Conservation (phyloP, 768 basidiomycete genomes). For the Lyophyllum shimeji region DNA sequence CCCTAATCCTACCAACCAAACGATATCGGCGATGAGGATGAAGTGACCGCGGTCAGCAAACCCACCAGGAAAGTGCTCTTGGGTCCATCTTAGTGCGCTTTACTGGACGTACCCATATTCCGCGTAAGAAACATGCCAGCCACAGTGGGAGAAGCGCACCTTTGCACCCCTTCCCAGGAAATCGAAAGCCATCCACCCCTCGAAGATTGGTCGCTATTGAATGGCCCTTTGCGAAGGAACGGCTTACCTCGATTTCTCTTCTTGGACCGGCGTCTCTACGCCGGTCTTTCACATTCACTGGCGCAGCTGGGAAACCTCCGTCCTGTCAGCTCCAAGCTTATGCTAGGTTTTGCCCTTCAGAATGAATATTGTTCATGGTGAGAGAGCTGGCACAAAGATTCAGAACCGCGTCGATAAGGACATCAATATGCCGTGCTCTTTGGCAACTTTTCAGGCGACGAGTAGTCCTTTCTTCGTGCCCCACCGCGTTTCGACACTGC, state of each 20-base stretch:
- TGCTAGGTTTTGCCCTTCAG: conserved; percentile 44
- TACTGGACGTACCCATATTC: conserved; percentile 44
- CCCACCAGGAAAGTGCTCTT: conserved; percentile 78
- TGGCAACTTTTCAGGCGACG: conserved; percentile 65
- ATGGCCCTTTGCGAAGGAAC: not conserved
- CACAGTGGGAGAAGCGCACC: conserved; percentile 34
- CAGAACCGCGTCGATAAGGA: conserved; percentile 85
- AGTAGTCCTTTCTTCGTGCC: conserved; percentile 82
- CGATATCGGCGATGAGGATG: not conserved
- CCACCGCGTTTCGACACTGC: conserved; percentile 74
- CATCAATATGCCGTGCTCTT: conserved; percentile 63
- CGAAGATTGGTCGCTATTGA: not conserved
- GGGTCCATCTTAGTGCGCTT: conserved; percentile 69
- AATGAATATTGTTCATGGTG: conserved; percentile 6
- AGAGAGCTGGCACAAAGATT: conserved; percentile 52
- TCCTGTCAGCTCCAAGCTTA: conserved; percentile 81
- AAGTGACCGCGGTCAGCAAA: not conserved
- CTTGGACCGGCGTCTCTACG: conserved; percentile 55
- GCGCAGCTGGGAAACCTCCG: conserved; percentile 67
- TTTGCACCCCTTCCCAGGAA: conserved; percentile 76
- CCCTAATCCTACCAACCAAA: conserved; percentile 60
- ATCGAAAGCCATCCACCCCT: conserved; percentile 89
- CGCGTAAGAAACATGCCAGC: not conserved
- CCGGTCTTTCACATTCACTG: conserved; percentile 70
- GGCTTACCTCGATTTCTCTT: conserved; percentile 65